Evolutionary conservation across 305 asterid genomes (phyloP).

Genomic region (Solanum hybrid): DNA sequence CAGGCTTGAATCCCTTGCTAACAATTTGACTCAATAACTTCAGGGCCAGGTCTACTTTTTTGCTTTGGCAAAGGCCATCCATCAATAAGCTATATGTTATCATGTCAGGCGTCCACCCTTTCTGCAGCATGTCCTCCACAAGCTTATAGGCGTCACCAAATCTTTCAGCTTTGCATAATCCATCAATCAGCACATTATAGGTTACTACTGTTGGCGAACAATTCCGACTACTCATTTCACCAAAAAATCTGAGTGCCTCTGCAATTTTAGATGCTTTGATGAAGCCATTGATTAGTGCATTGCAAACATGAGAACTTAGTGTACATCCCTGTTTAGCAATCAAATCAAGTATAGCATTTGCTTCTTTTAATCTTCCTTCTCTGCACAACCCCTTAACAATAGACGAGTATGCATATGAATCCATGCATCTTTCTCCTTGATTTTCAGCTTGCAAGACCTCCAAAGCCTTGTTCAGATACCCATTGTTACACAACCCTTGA

Average conservation of each 20-base stretch:
- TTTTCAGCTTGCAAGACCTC: conserved; percentile 43
- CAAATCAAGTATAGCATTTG: conserved; percentile 44
- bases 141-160: conserved; percentile 55
- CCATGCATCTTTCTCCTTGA: conserved; percentile 33
- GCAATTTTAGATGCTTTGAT: conserved; percentile 48
- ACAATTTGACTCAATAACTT: conserved; percentile 53
- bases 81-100: conserved; percentile 68
- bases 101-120: conserved; percentile 54
- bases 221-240: conserved; percentile 39
- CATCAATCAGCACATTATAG: conserved; percentile 64
- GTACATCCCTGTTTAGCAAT: conserved; percentile 42
- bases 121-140: conserved; percentile 69
- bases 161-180: conserved; percentile 62
- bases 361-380: conserved; percentile 61
- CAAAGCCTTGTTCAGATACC: conserved; percentile 47
- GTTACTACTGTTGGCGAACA: conserved; percentile 59
- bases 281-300: conserved; percentile 62
- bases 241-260: conserved; percentile 46
- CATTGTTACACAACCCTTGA: conserved; percentile 71
- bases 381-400: conserved; percentile 57
- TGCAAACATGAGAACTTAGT: conserved; percentile 65
- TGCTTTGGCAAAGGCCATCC: conserved; percentile 64
- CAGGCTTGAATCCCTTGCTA: conserved; percentile 54
- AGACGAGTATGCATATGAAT: conserved; percentile 59
- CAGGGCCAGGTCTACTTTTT: conserved; percentile 55